Percentiles rank a stretch among this genome's conserved stretches.
phyloP scores from a whole-genome alignment of 1,284 basidiomycete genomes.

The Quambalaria eucalypti region DNA sequence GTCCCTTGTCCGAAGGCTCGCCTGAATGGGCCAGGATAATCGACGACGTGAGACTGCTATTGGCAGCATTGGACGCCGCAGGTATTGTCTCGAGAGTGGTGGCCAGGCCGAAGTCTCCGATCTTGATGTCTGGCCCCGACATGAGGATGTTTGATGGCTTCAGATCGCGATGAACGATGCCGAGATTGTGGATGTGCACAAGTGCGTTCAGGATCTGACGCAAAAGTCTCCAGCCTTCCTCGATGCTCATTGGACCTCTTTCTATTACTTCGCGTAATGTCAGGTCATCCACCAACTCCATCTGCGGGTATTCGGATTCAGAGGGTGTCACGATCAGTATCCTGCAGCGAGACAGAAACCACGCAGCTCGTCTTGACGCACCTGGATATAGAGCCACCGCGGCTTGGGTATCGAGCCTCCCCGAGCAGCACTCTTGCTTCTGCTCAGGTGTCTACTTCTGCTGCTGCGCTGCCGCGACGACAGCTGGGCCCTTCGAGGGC shows the following conservation, averaged over 20 bases:
- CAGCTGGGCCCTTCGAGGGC: background rate
- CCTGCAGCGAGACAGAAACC: no score
- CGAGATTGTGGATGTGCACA: constrained; percentile 73
- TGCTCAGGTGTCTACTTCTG: background rate
- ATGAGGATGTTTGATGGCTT: constrained; percentile 50
- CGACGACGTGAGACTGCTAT: constrained; percentile 53
- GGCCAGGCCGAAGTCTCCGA: constrained; percentile 85
- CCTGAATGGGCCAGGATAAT: background rate
- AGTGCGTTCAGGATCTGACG: constrained; percentile 79
- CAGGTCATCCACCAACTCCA: constrained; percentile 54
- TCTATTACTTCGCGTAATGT: constrained; percentile 44
- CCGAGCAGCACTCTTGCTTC: background rate
- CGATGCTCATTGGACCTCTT: constrained; percentile 27
- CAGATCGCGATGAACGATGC: constrained; percentile 87
- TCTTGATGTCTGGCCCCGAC: constrained; percentile 61
- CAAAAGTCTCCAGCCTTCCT: constrained; percentile 81
- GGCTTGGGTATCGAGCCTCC: background rate
- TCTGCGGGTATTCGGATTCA: constrained; percentile 52
- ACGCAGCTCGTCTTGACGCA: background rate
- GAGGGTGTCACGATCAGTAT: background rate
- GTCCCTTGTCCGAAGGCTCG: background rate
- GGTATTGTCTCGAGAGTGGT: constrained; percentile 50
- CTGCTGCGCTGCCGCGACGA: background rate
- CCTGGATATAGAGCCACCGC: constrained; percentile 57
- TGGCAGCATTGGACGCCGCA: constrained; percentile 59